phyloP scores from a whole-genome alignment of 371 early-diverging fungal species.

The Mucor mucedo region DNA sequence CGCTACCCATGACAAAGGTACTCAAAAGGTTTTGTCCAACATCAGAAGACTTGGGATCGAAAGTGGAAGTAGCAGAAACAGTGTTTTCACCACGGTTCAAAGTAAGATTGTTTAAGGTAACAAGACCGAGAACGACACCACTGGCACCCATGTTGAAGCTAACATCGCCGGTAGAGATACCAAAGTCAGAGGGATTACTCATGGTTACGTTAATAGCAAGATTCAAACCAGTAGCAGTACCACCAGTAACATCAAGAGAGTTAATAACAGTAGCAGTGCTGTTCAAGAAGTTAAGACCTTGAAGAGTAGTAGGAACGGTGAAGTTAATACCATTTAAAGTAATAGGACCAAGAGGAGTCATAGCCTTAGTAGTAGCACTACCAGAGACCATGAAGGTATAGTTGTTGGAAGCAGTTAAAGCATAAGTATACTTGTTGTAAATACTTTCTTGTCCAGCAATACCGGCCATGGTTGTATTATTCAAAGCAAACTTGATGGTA shows the following conservation, averaged over 20 bases:
- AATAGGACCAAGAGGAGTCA: slow-evolving; percentile 65
- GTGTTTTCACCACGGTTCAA: slow-evolving; percentile 57
- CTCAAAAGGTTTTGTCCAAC: slow-evolving; percentile 58
- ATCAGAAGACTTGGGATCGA: slow-evolving; percentile 55
- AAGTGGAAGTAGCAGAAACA: slow-evolving; percentile 51
- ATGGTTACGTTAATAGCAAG: slow-evolving; percentile 61
- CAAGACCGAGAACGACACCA: slow-evolving; percentile 53
- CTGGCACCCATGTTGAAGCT: slow-evolving; percentile 50
- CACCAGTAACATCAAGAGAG: slow-evolving; percentile 65
- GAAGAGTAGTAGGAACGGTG: slow-evolving; percentile 55
- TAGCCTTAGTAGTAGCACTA: slow-evolving; percentile 55
- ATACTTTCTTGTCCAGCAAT: slow-evolving; percentile 40
- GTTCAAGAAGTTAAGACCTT: slow-evolving; percentile 67
- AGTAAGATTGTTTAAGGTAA: slow-evolving; percentile 49
- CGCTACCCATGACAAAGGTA: slow-evolving; percentile 60
- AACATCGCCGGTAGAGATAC: slow-evolving; percentile 62
- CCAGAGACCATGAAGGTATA: slow-evolving; percentile 59
- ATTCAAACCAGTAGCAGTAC: slow-evolving; percentile 48
- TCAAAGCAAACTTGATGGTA: slow-evolving; percentile 54
- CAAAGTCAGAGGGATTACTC: slow-evolving; percentile 63
- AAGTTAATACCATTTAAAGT: slow-evolving; percentile 61
- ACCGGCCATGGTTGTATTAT: slow-evolving; percentile 47
- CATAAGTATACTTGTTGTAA: slow-evolving; percentile 57
- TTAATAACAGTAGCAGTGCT: slow-evolving; percentile 61
- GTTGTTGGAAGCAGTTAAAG: slow-evolving; percentile 47